Evolutionary conservation across 1,139 yeast genomes (phyloP).

Genomic region (Hemisphaericaspora xylanilytica): DNA sequence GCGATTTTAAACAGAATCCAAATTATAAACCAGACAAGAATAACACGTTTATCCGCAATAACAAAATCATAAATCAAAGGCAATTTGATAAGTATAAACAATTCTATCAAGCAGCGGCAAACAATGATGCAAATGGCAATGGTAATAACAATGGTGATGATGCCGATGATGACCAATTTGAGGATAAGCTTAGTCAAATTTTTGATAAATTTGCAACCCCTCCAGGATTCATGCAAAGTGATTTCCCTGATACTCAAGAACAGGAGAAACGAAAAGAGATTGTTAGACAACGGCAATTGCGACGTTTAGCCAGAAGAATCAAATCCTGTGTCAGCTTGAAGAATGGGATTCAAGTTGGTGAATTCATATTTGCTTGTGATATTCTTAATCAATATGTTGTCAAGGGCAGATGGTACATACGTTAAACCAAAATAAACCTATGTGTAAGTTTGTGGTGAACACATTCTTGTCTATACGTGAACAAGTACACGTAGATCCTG

Average conservation of each 20-base stretch:
- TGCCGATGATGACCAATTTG: conserved; percentile 21
- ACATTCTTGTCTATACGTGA: too few relatives aligned
- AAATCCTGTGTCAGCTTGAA: conserved; percentile 14
- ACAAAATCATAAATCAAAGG: conserved; percentile 20
- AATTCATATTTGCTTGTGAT: conserved; percentile 17
- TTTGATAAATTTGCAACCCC: conserved; percentile 55
- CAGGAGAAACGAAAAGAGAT: conserved; percentile 18
- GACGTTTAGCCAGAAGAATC: conserved; percentile 20
- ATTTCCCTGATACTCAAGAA: conserved; percentile 63
- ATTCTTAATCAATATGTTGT: conserved; percentile 18
- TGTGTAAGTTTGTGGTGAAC: background rate
- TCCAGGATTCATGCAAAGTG: conserved; percentile 62
- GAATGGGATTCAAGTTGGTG: conserved; percentile 16
- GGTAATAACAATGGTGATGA: conserved; percentile 20
- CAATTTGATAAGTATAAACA: conserved; percentile 30
- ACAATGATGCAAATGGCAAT: too few relatives aligned
- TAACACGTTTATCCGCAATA: conserved; percentile 7
- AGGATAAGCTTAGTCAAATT: conserved; percentile 25
- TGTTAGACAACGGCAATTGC: conserved; percentile 18
- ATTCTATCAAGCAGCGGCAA: conserved; percentile 28
- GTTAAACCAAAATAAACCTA: background rate
- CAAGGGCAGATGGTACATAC: conserved; percentile 10
- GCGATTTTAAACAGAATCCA: conserved; percentile 47
- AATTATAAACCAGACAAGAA: conserved; percentile 17
- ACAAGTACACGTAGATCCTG: too few relatives aligned